Base-by-base conservation (phyloP, 2,329 filamentous ascomycete genomes). In the Emmonsiellopsis sp. region DNA sequence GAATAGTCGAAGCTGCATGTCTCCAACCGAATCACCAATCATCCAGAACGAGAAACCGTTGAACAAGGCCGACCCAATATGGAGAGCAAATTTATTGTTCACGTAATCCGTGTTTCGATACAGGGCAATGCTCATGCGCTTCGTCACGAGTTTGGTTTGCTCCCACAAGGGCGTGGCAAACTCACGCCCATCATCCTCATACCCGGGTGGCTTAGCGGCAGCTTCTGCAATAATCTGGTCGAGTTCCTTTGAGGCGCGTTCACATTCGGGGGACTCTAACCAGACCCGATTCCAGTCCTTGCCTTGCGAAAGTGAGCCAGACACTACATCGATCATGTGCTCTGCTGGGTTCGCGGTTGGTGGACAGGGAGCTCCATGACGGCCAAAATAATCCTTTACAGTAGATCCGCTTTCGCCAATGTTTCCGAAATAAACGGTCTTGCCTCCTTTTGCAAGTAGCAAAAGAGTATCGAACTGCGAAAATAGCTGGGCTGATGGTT, bases 401-500 rank as follows among this genome's bases (percentile, higher is more conserved):
- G 72, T 80, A 2, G 70, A 69, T 0, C 81, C 84, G 57, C 82
- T 77, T 0, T 77, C 62, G 0, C 84, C 84, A 37, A 86, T 81
- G 2, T 84, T 74, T 43, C 83, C 84, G 65, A 86, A 86, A 61
- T 87, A 87, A 1, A 86, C 81, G 0, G 82, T 85, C 63, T 76
- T 81, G 1, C 84, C 84, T 37, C 83, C 83, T 53, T 73, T 76
- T 6, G 81, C 81, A 2, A 87, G 74, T 67, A 87, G 83, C 0
- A 86, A 69, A 1, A 86, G 69, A 1, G 77, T 76, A 56, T 86
- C 83, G 51, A 85, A 96, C 55, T 89, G 85, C 67, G 95, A 88
- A 76, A 96, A 95, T 52, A 96, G 79, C 80, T 95, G 89, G 32
- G 90, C 90, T 9, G 89, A 94, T 15, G 91, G 91, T 70, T 96